Evolutionary conservation across 2,329 filamentous ascomycete genomes (phyloP), one percentile per base, ranked within the genome.

Genomic region (Camptophora hylomeconis): DNA sequence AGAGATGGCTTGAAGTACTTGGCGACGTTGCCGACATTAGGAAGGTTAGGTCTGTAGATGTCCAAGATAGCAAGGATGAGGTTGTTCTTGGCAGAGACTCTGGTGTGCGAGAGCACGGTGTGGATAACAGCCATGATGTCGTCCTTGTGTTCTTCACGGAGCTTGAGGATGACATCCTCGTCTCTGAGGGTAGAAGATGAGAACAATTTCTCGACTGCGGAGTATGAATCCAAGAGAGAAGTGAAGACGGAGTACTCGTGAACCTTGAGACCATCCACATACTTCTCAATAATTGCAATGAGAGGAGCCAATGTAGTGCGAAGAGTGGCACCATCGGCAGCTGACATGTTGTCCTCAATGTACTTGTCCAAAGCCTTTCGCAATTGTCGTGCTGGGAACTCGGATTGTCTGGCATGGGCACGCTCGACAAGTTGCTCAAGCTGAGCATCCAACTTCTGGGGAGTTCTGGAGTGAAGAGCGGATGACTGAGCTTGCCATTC

Each of bases 401-500:
- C 89, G 7, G 69, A 65, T 36, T 80, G 74, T 25, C 89, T 74
- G 32, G 72, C 60, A 54, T 76, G 80, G 22, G 84, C 74, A 36
- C 80, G 77, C 35, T 95, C 87, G 28, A 95, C 78, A 24, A 92
- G 77, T 47, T 89, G 80, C 8, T 76, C 74, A 42, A 98, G 77
- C 40, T 72, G 75, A 13, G 73, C 56, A 45, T 94, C 86, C 17
- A 98, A 74, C 61, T 87, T 94, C 52, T 87, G 78, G 0, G 89
- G 89, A 80, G 95, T 98, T 46, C 89, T 80, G 5, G 86, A 81
- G 57, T 95, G 87, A n/a, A 98, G 71, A 13, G 89, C 89, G 26
- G 89, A 92, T 44, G 92, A 89, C 51, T 95, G 84, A 5, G 87
- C 80, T 39, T 80, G 84, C 82, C 87, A 98, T 57, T 98, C 84